These are phyloP conservation scores for Penicillium oxalicum DNA, from an alignment of 2,329 filamentous ascomycete genomes.

Conservation along the genomic window DNA sequence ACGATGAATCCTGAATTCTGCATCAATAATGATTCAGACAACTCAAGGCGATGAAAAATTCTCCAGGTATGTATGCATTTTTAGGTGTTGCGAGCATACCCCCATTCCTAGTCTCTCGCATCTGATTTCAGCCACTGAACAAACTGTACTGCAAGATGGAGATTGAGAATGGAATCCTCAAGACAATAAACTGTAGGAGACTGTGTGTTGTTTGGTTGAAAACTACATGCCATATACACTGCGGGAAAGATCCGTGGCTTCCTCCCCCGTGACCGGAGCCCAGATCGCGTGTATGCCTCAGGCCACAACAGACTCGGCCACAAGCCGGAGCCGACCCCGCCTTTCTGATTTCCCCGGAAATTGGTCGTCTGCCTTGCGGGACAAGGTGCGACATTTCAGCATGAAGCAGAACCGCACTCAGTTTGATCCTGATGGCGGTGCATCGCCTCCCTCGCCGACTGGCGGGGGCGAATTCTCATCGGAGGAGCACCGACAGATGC, in stretches of 20 bases:
- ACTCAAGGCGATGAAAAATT: too few relatives aligned
- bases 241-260: neutral
- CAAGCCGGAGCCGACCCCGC: slow-evolving; percentile 19
- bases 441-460: slow-evolving; percentile 30
- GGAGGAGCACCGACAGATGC: slow-evolving; percentile 26
- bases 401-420: slow-evolving; percentile 39
- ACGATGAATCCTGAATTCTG: too few relatives aligned
- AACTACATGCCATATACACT: too few relatives aligned
- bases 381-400: slow-evolving; percentile 15
- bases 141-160: too few relatives aligned
- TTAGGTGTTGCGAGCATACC: too few relatives aligned
- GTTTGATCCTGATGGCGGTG: slow-evolving; percentile 34
- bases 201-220: too few relatives aligned
- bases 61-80: too few relatives aligned
- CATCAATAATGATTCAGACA: too few relatives aligned
- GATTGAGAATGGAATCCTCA: too few relatives aligned
- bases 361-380: slow-evolving; percentile 13
- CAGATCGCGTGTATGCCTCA: slow-evolving; percentile 13
- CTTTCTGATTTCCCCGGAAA: slow-evolving; percentile 16
- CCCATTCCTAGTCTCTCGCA: too few relatives aligned
- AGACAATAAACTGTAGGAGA: too few relatives aligned
- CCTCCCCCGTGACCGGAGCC: slow-evolving; percentile 4
- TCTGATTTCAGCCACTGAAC: too few relatives aligned
- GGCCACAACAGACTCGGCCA: slow-evolving; percentile 12
- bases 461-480: slow-evolving; percentile 16